phyloP scores from a whole-genome alignment of 177 flowering plant genomes.

The Vitis hybrid region DNA sequence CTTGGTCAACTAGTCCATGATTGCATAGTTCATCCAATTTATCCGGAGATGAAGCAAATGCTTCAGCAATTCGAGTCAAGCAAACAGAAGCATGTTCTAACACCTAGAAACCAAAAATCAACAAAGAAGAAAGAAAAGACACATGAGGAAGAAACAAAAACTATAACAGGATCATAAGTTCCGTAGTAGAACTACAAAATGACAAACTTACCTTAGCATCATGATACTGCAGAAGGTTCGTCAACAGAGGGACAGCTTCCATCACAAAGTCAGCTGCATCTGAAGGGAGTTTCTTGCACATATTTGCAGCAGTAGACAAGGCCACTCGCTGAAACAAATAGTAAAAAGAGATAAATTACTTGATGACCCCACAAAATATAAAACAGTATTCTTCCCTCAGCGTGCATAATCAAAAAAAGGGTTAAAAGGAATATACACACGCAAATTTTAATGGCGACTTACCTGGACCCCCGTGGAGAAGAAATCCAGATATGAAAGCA shows the following conservation, averaged over 20 bases:
- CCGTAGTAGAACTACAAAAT: neutral
- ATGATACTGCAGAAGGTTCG: conserved; percentile 94
- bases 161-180: neutral
- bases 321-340: conserved; percentile 76
- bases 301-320: conserved; percentile 97
- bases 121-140: neutral
- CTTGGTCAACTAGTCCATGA: conserved; percentile 93
- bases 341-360: neutral
- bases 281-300: conserved; percentile 99
- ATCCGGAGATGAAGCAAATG: conserved; percentile 87
- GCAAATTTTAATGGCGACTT: conserved; percentile 4
- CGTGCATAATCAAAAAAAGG: neutral
- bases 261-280: conserved; percentile 99
- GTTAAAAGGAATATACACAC: neutral
- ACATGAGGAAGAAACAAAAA: neutral
- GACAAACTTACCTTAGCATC: conserved; percentile 75
- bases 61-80: conserved; percentile 93
- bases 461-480: conserved; percentile 99
- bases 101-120: conserved; percentile 48
- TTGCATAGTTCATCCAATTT: conserved; percentile 93
- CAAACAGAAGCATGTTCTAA: conserved; percentile 96
- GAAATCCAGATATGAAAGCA: conserved; percentile 93
- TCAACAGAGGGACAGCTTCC: conserved; percentile 96
- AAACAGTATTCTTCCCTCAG: neutral
- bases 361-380: conserved; percentile 1